Evolutionary conservation across 495 filamentous ascomycete genomes (phyloP), one percentile per base, ranked within the genome.

Genomic region (Xylaria palmicola): DNA sequence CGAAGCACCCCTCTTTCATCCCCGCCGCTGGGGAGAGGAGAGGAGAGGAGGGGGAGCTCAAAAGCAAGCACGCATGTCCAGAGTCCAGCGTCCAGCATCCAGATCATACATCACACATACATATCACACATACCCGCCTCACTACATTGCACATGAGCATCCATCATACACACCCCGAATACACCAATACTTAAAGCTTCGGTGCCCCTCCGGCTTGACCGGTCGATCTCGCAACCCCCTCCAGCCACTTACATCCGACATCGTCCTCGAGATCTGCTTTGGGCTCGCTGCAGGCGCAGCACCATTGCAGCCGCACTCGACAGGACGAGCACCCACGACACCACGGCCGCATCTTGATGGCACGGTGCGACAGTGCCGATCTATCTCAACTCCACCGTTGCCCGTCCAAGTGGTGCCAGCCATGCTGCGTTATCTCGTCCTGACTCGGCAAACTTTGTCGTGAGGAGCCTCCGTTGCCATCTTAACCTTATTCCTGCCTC

Each of bases 361-460:
- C 62, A 62, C 45, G 51, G 65, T 66, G 56, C 52, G 51, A 59
- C 63, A 60, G 59, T 54, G 64, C 47, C 62, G 66, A 69, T 67
- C 66, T 60, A 52, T 66, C 63, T 40, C 17, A 50, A 59, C 44
- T 59, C 34, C 45, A 59, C 56, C 45, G 58, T 57, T 65, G 54
- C 51, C 29, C 50, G 39, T 64, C 63, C 59, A 41, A 71, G 53
- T 65, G 66, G 66, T 66, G 64, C 64, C 45, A 59, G 13, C 34
- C 60, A 71, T 68, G 66, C 63, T 66, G 63, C 56, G 64, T 63
- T 68, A 71, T 68, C 62, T 54, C 54, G 40, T 36, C 24, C 47
- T 52, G 57, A 60, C 57, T 52, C 47, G 57, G 22, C 56, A 50
- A 49, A 41, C 26, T 44, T 34, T 27, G 37, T 44, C 37, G 39